Percentiles rank a stretch among this genome's conserved stretches.
phyloP scores from a whole-genome alignment of 176 grass and related monocot genomes.

The Triticum turgidum region DNA sequence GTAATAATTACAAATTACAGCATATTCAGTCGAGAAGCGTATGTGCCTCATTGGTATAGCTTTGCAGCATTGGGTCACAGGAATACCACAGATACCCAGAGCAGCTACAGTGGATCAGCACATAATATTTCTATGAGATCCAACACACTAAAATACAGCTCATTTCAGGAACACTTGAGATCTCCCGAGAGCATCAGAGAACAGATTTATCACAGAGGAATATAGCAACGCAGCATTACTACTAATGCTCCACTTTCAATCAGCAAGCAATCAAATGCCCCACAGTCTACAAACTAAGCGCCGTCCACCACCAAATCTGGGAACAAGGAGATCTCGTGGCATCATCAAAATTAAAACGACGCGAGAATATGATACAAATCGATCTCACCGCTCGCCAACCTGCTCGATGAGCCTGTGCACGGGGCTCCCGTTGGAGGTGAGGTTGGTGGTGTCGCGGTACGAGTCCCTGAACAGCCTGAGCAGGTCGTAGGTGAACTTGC shows the following conservation, averaged over 20 bases:
- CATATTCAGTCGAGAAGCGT: neutral
- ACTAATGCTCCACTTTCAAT: neutral
- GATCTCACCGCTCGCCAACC: conserved; percentile 48
- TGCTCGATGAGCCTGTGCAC: conserved; percentile 96
- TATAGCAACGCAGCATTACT: neutral
- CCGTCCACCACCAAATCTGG: neutral
- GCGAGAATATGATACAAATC: neutral
- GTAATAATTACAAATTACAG: conserved; percentile 1
- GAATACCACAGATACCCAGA: neutral
- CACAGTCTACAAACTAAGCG: neutral
- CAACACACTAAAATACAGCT: neutral
- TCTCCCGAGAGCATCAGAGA: neutral
- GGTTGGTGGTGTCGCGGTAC: conserved; percentile 74
- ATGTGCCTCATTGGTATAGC: neutral
- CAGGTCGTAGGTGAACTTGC: conserved; percentile 94
- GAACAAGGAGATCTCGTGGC: neutral
- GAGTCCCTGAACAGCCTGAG: conserved; percentile 85
- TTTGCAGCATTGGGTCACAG: neutral
- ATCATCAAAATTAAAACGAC: neutral
- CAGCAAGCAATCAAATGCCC: neutral
- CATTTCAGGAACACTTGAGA: neutral
- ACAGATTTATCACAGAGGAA: neutral
- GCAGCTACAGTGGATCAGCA: neutral
- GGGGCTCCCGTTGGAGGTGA: conserved; percentile 98
- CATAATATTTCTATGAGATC: neutral